A percentile compares a stretch with the other conserved stretches of the same genome.
Conservation (phyloP, 768 basidiomycete species). For the Amanita thiersii region DNA sequence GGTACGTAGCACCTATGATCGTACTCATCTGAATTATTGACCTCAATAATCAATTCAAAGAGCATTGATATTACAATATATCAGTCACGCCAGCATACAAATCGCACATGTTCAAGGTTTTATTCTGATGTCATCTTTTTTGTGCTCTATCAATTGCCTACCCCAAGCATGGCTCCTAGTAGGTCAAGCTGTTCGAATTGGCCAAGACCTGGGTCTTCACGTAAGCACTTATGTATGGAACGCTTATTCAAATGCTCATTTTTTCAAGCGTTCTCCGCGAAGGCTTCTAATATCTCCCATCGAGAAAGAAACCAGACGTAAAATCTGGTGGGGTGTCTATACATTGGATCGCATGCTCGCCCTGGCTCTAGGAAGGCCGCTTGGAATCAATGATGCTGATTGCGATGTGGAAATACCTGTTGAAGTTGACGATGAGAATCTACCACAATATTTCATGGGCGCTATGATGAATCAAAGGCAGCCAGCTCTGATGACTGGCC, state of each 20-base stretch:
- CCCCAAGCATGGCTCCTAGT: slow-evolving; percentile 92
- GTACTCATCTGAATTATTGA: slow-evolving; percentile 13
- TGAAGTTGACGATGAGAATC: slow-evolving; percentile 73
- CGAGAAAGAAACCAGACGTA: slow-evolving; percentile 84
- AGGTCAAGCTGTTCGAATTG: slow-evolving; percentile 83
- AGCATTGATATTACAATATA: slow-evolving; percentile 85
- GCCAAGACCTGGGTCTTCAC: slow-evolving; percentile 88
- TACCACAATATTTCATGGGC: slow-evolving; percentile 67
- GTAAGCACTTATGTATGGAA: slow-evolving; percentile 37
- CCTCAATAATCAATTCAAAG: slow-evolving; percentile 35
- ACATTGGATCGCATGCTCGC: slow-evolving; percentile 89
- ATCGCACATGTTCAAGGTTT: slow-evolving; percentile 87
- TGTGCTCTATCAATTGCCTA: slow-evolving; percentile 88
- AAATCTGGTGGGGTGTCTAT: slow-evolving; percentile 95
- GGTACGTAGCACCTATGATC: slow-evolving; percentile 35
- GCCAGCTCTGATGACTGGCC: slow-evolving; percentile 75
- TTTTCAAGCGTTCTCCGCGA: slow-evolving; percentile 67
- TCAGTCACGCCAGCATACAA: slow-evolving; percentile 81
- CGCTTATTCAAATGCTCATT: slow-evolving; percentile 13
- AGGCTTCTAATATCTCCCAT: slow-evolving; percentile 60
- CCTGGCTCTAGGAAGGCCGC: slow-evolving; percentile 78
- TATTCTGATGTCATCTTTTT: slow-evolving; percentile 80
- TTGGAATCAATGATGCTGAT: slow-evolving; percentile 84
- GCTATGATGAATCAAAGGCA: slow-evolving; percentile 45
- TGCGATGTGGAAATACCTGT: slow-evolving; percentile 85